These are phyloP conservation scores for Kwoniella europaea DNA, from an alignment of 768 basidiomycete genomes.

Conservation along the genomic window DNA sequence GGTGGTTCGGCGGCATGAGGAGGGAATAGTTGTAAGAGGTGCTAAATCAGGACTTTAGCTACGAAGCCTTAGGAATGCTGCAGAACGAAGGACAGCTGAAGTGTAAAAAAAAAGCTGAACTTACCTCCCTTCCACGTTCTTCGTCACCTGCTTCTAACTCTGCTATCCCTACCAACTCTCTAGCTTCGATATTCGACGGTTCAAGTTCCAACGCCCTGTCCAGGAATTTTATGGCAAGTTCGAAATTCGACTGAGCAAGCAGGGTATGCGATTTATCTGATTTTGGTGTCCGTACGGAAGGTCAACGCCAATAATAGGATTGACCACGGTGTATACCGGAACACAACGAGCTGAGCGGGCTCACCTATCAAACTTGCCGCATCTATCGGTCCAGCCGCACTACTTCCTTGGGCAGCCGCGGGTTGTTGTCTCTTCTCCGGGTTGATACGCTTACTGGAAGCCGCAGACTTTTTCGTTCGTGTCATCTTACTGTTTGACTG, in stretches of 20 bases:
- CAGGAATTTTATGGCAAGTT: constrained; percentile 75
- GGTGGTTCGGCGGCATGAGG: constrained; percentile 62
- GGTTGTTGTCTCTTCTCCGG: background rate
- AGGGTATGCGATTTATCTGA: constrained; percentile 76
- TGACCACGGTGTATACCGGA: too few relatives aligned
- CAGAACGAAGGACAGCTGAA: background rate
- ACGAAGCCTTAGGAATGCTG: background rate
- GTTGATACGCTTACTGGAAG: background rate
- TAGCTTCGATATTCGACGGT: constrained; percentile 69
- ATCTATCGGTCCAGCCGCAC: constrained; percentile 9
- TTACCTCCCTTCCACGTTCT: constrained; percentile 72
- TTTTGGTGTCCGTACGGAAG: too few relatives aligned
- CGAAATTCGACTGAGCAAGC: constrained; percentile 81
- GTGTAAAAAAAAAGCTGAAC: constrained; percentile 32
- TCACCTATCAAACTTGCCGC: constrained; percentile 28
- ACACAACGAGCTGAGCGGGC: background rate
- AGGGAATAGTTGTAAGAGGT: constrained; percentile 67
- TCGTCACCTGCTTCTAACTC: constrained; percentile 80
- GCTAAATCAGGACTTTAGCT: constrained; percentile 55
- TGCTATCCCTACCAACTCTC: constrained; percentile 78
- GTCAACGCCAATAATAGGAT: too few relatives aligned
- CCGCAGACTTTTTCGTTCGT: constrained; percentile 17
- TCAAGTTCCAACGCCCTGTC: constrained; percentile 71
- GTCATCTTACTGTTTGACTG: constrained; percentile 4
- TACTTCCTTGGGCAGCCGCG: background rate